A percentile compares a stretch with the other conserved stretches of the same genome.
phyloP scores from a whole-genome alignment of 2,329 filamentous ascomycete genomes.

The Phaeoacremonium minimum region DNA sequence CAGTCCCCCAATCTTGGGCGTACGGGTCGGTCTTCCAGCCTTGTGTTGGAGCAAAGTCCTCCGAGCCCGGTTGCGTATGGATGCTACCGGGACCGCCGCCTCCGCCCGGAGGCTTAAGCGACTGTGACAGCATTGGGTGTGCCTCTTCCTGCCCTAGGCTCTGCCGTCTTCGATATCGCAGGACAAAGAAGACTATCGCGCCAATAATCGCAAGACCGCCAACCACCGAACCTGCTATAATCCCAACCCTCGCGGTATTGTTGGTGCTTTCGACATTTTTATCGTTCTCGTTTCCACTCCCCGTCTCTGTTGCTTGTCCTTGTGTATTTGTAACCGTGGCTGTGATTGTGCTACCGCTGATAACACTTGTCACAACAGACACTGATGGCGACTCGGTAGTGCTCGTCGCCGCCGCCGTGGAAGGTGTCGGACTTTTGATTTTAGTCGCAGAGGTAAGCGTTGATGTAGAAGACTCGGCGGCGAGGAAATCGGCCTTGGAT shows the following conservation, averaged over 20 bases:
- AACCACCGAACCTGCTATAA: constrained; percentile 18
- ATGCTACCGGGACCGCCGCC: constrained; percentile 1
- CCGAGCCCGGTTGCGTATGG: constrained; percentile 1
- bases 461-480: constrained; percentile 17
- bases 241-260: constrained; percentile 19
- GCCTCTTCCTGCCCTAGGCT: constrained; percentile 17
- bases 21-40: constrained; percentile 4
- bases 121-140: constrained; percentile 19
- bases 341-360: constrained; percentile 2
- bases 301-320: constrained; percentile 1
- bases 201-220: constrained; percentile 14
- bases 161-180: constrained; percentile 16
- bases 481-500: constrained; percentile 33
- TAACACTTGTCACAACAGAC: constrained; percentile 9
- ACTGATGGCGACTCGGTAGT: constrained; percentile 6
- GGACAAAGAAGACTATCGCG: constrained; percentile 13
- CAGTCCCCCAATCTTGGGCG: constrained; percentile 2
- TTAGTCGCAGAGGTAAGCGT: constrained; percentile 8
- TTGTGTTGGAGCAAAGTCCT: constrained; percentile 1
- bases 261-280: constrained; percentile 4
- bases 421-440: constrained; percentile 11
- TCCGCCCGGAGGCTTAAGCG: constrained; percentile 8
- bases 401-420: constrained; percentile 10
- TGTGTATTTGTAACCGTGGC: constrained; percentile 2
- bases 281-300: constrained; percentile 1